Conservation (phyloP, 495 filamentous ascomycete species). For the Immersiella caudata region DNA sequence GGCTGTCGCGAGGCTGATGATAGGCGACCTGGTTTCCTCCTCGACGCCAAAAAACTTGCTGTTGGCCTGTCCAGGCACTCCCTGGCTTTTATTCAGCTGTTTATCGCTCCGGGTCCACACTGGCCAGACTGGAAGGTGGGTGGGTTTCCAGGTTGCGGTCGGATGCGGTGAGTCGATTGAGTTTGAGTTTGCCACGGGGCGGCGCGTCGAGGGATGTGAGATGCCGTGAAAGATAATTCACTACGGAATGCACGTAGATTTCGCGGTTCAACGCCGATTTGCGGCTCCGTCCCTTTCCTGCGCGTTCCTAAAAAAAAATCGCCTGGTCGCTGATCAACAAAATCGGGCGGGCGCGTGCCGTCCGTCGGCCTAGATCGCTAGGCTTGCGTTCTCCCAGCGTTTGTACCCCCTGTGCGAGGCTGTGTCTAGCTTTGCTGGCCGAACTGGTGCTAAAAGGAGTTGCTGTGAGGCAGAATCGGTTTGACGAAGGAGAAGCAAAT, state of each 20-base stretch:
- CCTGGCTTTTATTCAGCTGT: background rate
- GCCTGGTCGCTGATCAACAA: background rate
- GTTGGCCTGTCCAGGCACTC: constrained; percentile 1
- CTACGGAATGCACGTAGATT: constrained; percentile 25
- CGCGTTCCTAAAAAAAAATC: background rate
- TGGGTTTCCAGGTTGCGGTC: background rate
- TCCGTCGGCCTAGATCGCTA: background rate
- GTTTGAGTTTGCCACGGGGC: constrained; percentile 14
- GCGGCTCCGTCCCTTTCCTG: constrained; percentile 5
- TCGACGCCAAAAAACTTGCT: background rate
- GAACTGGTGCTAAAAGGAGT: background rate
- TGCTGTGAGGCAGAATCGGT: background rate
- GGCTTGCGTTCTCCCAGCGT: background rate
- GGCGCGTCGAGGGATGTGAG: constrained; percentile 16
- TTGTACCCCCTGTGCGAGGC: constrained; percentile 8
- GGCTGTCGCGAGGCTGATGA: constrained; percentile 13
- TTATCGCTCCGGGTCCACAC: background rate
- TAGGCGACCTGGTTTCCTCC: background rate
- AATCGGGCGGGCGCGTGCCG: constrained; percentile 1
- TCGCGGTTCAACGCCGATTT: constrained; percentile 10
- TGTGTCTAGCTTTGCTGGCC: background rate
- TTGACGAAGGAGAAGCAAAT: constrained; percentile 8
- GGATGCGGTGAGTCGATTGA: constrained; percentile 8
- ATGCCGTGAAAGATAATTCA: constrained; percentile 25
- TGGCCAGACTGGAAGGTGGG: background rate